phyloP scores from a whole-genome alignment of 768 basidiomycete species.

The Mycena vulgaris region DNA sequence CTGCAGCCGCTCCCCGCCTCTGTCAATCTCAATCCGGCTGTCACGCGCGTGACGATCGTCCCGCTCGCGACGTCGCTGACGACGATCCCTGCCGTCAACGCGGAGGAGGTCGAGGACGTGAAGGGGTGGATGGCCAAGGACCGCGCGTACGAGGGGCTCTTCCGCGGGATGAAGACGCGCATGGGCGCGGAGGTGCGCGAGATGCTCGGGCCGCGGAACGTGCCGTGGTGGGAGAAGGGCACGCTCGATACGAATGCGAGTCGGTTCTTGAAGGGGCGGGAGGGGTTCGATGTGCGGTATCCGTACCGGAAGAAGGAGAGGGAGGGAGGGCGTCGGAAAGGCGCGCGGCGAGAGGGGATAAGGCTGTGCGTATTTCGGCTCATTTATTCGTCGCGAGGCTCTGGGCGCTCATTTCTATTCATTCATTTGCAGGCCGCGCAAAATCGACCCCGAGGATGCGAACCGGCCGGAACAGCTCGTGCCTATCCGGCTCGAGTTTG shows the following conservation, averaged over 20 bases:
- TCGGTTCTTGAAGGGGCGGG: constrained; percentile 57
- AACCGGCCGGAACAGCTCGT: constrained; percentile 86
- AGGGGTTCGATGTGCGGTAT: constrained; percentile 68
- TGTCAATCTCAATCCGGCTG: constrained; percentile 66
- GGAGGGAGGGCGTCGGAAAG: constrained; percentile 61
- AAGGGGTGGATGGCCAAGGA: constrained; percentile 78
- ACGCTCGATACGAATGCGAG: constrained; percentile 54
- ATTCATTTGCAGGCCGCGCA: constrained; percentile 64
- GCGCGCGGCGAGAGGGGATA: constrained; percentile 73
- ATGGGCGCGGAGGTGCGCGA: constrained; percentile 67
- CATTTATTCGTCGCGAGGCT: constrained; percentile 12
- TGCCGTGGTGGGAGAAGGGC: constrained; percentile 79
- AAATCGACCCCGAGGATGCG: constrained; percentile 68
- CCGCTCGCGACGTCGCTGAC: constrained; percentile 69
- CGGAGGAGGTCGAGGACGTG: constrained; percentile 67
- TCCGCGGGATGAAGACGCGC: constrained; percentile 66
- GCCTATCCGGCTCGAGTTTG: constrained; percentile 96
- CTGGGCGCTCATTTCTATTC: constrained; percentile 29
- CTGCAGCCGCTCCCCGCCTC: constrained; percentile 63
- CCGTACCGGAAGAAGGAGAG: constrained; percentile 58
- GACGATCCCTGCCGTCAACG: constrained; percentile 69
- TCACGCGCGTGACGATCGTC: constrained; percentile 75
- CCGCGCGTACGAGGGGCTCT: constrained; percentile 67
- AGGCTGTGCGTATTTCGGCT: constrained; percentile 72
- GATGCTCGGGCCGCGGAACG: constrained; percentile 56